Percentiles rank a stretch among this genome's conserved stretches.
These are phyloP conservation scores for Sarocladium brachiariae DNA, from an alignment of 2,329 filamentous ascomycete species.

Conservation along the genomic window DNA sequence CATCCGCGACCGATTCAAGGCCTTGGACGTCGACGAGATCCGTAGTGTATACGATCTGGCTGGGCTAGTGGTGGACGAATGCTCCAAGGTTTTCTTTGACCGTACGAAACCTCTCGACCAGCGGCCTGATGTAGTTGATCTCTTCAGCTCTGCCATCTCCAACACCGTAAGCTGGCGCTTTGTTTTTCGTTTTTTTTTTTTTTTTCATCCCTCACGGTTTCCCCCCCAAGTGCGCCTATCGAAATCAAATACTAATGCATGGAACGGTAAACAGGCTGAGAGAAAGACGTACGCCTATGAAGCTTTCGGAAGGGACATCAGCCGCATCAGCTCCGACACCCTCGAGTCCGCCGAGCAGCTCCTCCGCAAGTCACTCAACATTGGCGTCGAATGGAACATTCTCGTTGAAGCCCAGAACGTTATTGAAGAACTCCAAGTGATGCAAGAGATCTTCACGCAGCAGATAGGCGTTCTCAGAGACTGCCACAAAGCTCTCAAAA, in stretches of 20 bases:
- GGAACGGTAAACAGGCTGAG: slow-evolving; percentile 11
- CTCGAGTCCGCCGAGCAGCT: slow-evolving; percentile 19
- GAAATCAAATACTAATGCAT: too few relatives aligned
- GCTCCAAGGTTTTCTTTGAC: slow-evolving; percentile 16
- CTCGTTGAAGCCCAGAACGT: slow-evolving; percentile 15
- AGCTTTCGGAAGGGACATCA: slow-evolving; percentile 15
- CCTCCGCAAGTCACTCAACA: slow-evolving; percentile 16
- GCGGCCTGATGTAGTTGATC: slow-evolving; percentile 14
- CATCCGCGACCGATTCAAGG: slow-evolving; percentile 28
- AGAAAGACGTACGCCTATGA: slow-evolving; percentile 14
- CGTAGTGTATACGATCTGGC: slow-evolving; percentile 14
- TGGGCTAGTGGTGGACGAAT: slow-evolving; percentile 14
- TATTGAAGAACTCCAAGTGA: slow-evolving; percentile 15
- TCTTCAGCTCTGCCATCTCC: slow-evolving; percentile 16
- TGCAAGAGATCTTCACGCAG: slow-evolving; percentile 15
- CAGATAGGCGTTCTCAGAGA: slow-evolving; percentile 13
- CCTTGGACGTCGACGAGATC: slow-evolving; percentile 12
- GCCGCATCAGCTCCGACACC: slow-evolving; percentile 20
- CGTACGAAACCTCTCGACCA: slow-evolving; percentile 13
- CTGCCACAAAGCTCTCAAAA: slow-evolving; percentile 15
- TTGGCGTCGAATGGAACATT: slow-evolving; percentile 15
- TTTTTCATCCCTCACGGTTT: neutral
- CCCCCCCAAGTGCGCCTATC: too few relatives aligned
- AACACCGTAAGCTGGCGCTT: slow-evolving; percentile 12
- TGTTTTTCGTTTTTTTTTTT: neutral